A percentile compares a stretch with the other conserved stretches of the same genome.
Evolutionary conservation across 495 filamentous ascomycete genomes (phyloP).

Genomic region (Penicillium paxilli): DNA sequence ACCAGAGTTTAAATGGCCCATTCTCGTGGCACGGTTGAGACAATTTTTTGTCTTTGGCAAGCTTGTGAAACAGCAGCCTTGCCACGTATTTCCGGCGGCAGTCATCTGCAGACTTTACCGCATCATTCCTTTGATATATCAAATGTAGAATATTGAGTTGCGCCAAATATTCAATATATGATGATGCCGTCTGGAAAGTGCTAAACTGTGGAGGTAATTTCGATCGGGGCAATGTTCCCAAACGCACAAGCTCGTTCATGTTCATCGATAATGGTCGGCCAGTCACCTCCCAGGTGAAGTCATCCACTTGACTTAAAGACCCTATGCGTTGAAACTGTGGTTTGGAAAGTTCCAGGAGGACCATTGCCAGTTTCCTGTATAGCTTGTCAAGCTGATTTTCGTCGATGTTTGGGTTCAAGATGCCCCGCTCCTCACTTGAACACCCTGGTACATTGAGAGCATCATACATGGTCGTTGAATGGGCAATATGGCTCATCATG

Average conservation of each 20-base stretch:
- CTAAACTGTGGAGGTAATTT: constrained; percentile 32
- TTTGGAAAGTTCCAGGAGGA: constrained; percentile 35
- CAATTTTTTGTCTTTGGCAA: constrained; percentile 1
- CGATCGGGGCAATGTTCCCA: constrained; percentile 25
- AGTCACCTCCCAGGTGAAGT: constrained; percentile 19
- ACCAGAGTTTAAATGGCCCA: constrained; percentile 23
- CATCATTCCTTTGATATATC: constrained; percentile 43
- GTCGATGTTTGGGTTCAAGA: constrained; percentile 31
- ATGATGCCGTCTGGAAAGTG: constrained; percentile 35
- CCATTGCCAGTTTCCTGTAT: constrained; percentile 34
- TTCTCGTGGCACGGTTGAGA: neutral
- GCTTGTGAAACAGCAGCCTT: constrained; percentile 10
- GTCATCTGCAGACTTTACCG: constrained; percentile 11
- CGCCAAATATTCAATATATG: constrained; percentile 33
- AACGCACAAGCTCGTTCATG: constrained; percentile 33
- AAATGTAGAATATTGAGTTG: constrained; percentile 44
- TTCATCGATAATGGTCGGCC: constrained; percentile 22
- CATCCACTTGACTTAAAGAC: constrained; percentile 27
- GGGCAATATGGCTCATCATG: too few species aligned
- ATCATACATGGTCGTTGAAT: too few species aligned
- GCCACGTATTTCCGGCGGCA: constrained; percentile 10
- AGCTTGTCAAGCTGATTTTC: constrained; percentile 26
- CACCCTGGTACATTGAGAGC: constrained; percentile 27
- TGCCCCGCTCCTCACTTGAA: constrained; percentile 10
- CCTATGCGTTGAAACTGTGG: constrained; percentile 34